Base-by-base conservation (phyloP, 2,329 filamentous ascomycete species). In the Colletotrichum sp. region DNA sequence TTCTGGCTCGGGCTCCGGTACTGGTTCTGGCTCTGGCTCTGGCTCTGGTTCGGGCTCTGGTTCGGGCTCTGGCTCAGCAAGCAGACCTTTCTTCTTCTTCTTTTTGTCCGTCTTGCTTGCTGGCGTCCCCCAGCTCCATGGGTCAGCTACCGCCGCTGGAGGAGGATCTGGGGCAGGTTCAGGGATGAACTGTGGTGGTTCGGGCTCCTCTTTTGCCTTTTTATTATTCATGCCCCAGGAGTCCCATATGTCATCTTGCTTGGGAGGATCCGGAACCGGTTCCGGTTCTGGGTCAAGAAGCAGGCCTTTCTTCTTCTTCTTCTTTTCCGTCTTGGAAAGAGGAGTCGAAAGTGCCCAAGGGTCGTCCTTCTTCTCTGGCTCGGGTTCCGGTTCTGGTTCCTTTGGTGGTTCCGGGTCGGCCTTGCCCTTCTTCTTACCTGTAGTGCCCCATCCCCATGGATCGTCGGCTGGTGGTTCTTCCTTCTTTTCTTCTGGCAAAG, bases 41-140 rank as follows among this genome's bases (percentile, higher is more conserved):
- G 77, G 79, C 18, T 77, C 76, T 26, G 78, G 76, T n/a, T 77
- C 75, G 3, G 62, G 58, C 15, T 75, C 75, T 6, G 52, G 67
- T 12, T 26, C 21, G 9, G 69, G 79, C 34, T 81, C 80, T 13
- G 78, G 75, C 16, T 80, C 81, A 26, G 56, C 38, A 18, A 75
- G 65, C 8, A 60, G 56, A 15, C 75, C 79, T 66, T 83, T 84
- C 48, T 84, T 84, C 68, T 77, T 88, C 76, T 89, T 88, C 76
- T 88, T 89, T 75, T 83, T 84, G 28, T 79, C 74, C 55, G 83
- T 85, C 74, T 86, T 87, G 75, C 85, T 85, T n/a, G 77, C 67
- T 32, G 38, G 26, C 13, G 66, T 64, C 21, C 80, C 73, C 76
- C 82, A 83, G 16, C 83, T 84, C 85, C 85, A 87, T 13, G 73